Percentiles rank a stretch among this genome's conserved stretches.
phyloP scores from a whole-genome alignment of 495 filamentous ascomycete genomes.

The Collariella sp. region DNA sequence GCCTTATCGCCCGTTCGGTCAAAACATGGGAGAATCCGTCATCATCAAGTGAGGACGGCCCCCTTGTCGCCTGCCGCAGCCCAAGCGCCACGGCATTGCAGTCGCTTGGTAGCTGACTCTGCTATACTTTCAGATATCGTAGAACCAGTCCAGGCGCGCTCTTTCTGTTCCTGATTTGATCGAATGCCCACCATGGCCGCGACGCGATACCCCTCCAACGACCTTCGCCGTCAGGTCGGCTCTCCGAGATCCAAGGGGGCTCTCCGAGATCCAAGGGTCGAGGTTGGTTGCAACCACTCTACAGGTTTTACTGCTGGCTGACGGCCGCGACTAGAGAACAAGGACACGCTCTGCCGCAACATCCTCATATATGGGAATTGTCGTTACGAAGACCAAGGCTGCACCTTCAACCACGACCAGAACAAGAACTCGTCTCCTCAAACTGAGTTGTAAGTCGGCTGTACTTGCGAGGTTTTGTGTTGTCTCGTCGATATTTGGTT shows the following conservation, averaged over 20 bases:
- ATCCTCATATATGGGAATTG: conserved; percentile 91
- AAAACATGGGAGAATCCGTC: conserved; percentile 30
- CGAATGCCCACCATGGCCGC: conserved; percentile 32
- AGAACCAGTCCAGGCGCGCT: conserved; percentile 20
- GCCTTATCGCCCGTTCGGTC: conserved; percentile 20
- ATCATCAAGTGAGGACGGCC: conserved; percentile 29
- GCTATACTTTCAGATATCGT: conserved; percentile 21
- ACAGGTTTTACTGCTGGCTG: not conserved
- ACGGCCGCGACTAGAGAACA: conserved; percentile 39
- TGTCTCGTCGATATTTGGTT: not conserved
- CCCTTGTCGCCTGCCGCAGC: not conserved
- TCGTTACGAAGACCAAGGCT: conserved; percentile 83
- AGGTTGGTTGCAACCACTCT: conserved; percentile 28
- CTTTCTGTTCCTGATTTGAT: conserved; percentile 13
- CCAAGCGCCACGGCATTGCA: not conserved
- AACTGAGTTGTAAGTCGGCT: conserved; percentile 49
- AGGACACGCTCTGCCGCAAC: conserved; percentile 87
- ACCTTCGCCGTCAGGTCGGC: conserved; percentile 41
- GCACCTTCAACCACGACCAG: conserved; percentile 83
- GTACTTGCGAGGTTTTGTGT: not conserved
- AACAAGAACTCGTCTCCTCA: conserved; percentile 46
- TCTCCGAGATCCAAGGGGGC: conserved; percentile 44
- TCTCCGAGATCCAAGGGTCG: conserved; percentile 45
- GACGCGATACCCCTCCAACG: conserved; percentile 35
- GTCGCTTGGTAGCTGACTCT: conserved; percentile 7